Conservation (phyloP, 345 rosid species). For the Linum lewisii region DNA sequence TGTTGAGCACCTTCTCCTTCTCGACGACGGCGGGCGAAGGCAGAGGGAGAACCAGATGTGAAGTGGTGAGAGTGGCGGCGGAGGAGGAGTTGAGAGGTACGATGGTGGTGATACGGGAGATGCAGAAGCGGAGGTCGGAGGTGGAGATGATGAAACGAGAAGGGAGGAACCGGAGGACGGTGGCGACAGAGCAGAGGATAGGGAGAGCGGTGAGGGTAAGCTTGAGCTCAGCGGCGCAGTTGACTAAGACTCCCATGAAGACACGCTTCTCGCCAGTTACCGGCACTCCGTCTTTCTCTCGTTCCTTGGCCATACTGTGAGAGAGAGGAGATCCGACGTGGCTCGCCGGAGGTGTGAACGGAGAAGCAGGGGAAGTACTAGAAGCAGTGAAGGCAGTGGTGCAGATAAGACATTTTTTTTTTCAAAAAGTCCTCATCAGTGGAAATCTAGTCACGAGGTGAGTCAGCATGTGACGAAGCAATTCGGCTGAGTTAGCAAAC, state of each 20-base stretch:
- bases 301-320: conserved; percentile 37
- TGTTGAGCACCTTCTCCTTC: conserved; percentile 20
- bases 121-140: conserved; percentile 72
- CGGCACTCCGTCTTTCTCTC: conserved; percentile 20
- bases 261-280: conserved; percentile 42
- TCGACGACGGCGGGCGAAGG: conserved; percentile 2
- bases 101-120: conserved; percentile 54
- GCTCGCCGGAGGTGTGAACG: not conserved
- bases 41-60: conserved; percentile 11
- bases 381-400: not conserved
- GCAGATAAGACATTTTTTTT: no score
- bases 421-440: no score
- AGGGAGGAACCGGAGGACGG: conserved; percentile 59
- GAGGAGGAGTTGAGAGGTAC: conserved; percentile 20
- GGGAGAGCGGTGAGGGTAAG: conserved; percentile 44
- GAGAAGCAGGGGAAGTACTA: not conserved
- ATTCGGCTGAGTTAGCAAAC: no score
- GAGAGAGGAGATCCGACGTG: not conserved
- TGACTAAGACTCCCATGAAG: conserved; percentile 40
- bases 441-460: no score
- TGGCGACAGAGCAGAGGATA: conserved; percentile 53
- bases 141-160: conserved; percentile 60
- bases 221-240: conserved; percentile 74
- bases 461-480: no score
- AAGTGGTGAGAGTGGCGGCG: conserved; percentile 15